Base-by-base conservation (phyloP, 768 basidiomycete species). In the Mycena epipterygia region DNA sequence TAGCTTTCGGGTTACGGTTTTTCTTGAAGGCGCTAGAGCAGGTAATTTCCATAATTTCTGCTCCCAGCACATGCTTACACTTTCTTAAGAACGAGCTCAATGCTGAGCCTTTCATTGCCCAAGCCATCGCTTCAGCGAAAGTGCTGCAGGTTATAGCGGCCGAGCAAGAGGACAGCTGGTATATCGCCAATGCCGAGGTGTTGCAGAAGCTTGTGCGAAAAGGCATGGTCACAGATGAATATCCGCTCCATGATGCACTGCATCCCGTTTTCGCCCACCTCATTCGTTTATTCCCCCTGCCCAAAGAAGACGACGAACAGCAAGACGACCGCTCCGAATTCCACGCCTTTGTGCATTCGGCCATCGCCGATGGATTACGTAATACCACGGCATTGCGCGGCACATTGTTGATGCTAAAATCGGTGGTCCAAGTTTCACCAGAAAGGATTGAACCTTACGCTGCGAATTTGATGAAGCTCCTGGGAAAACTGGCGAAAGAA, bases 1-100 rank as follows among this genome's bases (percentile, higher is more conserved):
- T 98, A 7, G 94, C 93, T 9, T 91, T 98, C 71, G 97, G 98
- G 69, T 84, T 98, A 51, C 89, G 93, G 61, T 98, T 93, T 81
- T 98, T 99, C 83, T 89, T 92, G 56, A 88, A 95, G 35, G 88
- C 93, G 1, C 87, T 99, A 46, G 93, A 94, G 74, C 91, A 91
- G 84, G 96, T 94, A 75, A 75, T 86, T 46, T 37, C 21, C 53
- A 60, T 30, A 25, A 5, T 19, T 35, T 58, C 64, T 56, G 27
- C 62, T 32, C 27, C 35, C 42, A 35, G 1, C 8, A n/a, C 70
- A 77, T 41, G 30, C 35, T 67, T 41, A 75, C 61, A 8, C 66
- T 48, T 37, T 53, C 56, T 64, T 12, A 68, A 96, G 94, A 90
- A 85, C 73, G 96, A 97, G 35, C 83, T 96, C 62, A 89, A 84